Percentiles rank a stretch among this genome's conserved stretches.
These are phyloP conservation scores for Xylona heveae DNA, from an alignment of 495 filamentous ascomycete genomes.

Conservation along the genomic window DNA sequence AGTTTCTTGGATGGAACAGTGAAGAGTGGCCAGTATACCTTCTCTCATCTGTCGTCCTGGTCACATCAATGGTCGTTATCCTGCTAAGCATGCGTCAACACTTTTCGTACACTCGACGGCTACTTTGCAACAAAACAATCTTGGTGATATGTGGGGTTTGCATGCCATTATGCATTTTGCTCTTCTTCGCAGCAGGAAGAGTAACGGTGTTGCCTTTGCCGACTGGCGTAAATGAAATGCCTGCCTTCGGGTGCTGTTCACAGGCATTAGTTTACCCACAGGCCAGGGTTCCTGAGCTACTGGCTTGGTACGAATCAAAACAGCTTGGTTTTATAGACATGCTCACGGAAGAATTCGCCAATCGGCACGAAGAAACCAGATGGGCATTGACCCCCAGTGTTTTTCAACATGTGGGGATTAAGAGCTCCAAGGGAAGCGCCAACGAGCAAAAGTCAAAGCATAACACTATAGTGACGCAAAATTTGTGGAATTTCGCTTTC, in stretches of 20 bases:
- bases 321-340: slow-evolving; percentile 17
- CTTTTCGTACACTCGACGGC: slow-evolving; percentile 1
- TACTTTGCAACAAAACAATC: slow-evolving; percentile 9
- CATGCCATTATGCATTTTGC: slow-evolving; percentile 12
- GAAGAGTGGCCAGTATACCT: slow-evolving; percentile 26
- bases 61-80: slow-evolving; percentile 5
- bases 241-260: slow-evolving; percentile 27
- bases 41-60: slow-evolving; percentile 13
- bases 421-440: slow-evolving; percentile 16
- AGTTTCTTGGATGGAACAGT: slow-evolving; percentile 31
- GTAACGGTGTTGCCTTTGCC: slow-evolving; percentile 17
- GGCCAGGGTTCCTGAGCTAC: slow-evolving; percentile 13
- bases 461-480: slow-evolving; percentile 9
- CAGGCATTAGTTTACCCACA: slow-evolving; percentile 23
- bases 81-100: slow-evolving; percentile 4
- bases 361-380: slow-evolving; percentile 15
- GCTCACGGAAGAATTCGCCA: slow-evolving; percentile 25
- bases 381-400: slow-evolving; percentile 28
- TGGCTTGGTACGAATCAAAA: no score
- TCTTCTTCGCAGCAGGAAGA: slow-evolving; percentile 19
- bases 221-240: slow-evolving; percentile 24
- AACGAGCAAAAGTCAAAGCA: no score
- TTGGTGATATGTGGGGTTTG: slow-evolving; percentile 8
- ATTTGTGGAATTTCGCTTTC: slow-evolving; percentile 20
- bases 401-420: slow-evolving; percentile 27